These are phyloP conservation scores for Mucor racemosus DNA, from an alignment of 371 early-diverging fungal genomes.

Conservation along the genomic window DNA sequence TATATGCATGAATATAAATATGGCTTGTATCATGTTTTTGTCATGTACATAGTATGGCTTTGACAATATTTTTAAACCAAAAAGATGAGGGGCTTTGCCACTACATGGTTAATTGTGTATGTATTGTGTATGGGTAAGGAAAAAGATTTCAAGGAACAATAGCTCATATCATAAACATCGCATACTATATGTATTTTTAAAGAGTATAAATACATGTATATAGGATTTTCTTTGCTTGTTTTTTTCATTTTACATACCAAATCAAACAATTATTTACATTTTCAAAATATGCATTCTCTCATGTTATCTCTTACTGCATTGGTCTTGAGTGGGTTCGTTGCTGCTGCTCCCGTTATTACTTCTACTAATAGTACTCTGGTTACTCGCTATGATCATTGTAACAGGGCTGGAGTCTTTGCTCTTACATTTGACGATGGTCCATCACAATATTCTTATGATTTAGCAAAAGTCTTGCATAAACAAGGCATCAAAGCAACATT, in stretches of 20 bases:
- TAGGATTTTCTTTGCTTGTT: neutral
- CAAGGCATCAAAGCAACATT: conserved; percentile 57
- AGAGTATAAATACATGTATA: neutral
- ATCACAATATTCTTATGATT: conserved; percentile 21
- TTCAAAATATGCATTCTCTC: neutral
- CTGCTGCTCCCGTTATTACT: neutral
- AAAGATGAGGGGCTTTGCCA: neutral
- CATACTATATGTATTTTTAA: neutral
- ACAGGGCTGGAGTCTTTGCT: conserved; percentile 25
- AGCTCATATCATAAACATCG: neutral
- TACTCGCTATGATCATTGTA: conserved; percentile 17
- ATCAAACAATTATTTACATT: neutral
- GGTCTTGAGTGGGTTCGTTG: neutral
- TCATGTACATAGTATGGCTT: neutral
- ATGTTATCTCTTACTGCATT: neutral
- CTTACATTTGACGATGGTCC: conserved; percentile 42
- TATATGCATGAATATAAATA: too few relatives aligned
- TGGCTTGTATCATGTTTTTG: too few relatives aligned
- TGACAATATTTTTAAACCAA: neutral
- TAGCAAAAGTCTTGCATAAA: conserved; percentile 20
- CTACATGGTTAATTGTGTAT: neutral
- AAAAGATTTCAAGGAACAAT: neutral
- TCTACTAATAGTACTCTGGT: neutral
- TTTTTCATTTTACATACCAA: neutral
- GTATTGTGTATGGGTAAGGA: neutral